Percentiles rank a stretch among this genome's conserved stretches.
Evolutionary conservation across 108 stramenopile genomes (phyloP).

Genomic region (Discostella pseudostelligera): DNA sequence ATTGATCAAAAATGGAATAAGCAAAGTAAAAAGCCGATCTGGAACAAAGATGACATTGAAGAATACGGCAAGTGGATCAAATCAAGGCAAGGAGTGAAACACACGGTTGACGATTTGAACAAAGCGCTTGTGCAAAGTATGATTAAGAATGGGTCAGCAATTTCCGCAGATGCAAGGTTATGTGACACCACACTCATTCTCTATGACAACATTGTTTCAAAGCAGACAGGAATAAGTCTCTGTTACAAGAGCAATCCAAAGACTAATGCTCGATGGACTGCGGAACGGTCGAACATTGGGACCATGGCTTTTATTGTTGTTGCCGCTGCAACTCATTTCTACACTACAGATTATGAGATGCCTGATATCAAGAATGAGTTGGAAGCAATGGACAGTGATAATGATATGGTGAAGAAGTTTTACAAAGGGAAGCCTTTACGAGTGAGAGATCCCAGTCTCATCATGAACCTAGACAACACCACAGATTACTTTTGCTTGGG

Average conservation of each 20-base stretch:
- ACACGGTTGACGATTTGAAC: too few species aligned
- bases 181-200: too few species aligned
- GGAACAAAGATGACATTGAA: too few species aligned
- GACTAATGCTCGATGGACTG: conserved; percentile 1
- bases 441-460: background rate
- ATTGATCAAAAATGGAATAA: too few species aligned
- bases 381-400: background rate
- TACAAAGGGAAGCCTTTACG: conserved; percentile 6
- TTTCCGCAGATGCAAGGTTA: too few species aligned
- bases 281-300: conserved; percentile 5
- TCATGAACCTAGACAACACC: background rate
- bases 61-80: too few species aligned
- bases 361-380: background rate
- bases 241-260: background rate
- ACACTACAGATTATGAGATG: background rate
- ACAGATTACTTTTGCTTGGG: conserved; percentile 2
- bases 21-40: too few species aligned
- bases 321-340: conserved; percentile 3
- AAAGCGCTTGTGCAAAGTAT: too few species aligned
- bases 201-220: too few species aligned
- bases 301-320: conserved; percentile 3
- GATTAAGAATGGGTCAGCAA: too few species aligned
- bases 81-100: too few species aligned
- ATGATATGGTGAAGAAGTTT: conserved; percentile 2
- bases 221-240: background rate